Evolutionary conservation across 1,284 basidiomycete species (phyloP), one percentile per base, ranked within the genome.

Genomic region (Coniferiporia weirii): DNA sequence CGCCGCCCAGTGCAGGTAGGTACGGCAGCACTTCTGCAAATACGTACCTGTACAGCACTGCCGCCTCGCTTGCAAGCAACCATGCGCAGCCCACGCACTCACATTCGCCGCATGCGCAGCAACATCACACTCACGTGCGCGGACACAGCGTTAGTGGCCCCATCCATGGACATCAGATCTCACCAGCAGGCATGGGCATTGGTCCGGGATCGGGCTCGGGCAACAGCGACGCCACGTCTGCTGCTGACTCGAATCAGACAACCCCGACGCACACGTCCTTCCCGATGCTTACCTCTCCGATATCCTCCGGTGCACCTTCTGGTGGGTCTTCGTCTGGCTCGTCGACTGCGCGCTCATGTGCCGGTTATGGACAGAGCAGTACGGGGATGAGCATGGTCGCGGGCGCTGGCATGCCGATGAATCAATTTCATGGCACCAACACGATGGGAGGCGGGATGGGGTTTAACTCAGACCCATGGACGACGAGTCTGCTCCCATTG

Each of bases 401-500:
- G 4, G 52, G 52, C 20, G 52, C 22, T 40, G 38, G 38, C 19
- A 35, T 40, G 32, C 38, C 38, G 12, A 36, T 57, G 4, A 6
- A 27, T 4, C 47, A 51, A 10, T 10, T 2, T 17, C 48, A 52
- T 34, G 48, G 56, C 6, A 36, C 32, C 15, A 40, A 40, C 36
- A 35, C 34, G 32, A 35, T 32, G 19, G 56, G 48, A 45, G 32
- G 43, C 32, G 36, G 48, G 10, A 51, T 51, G 34, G 56, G 56
- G 13, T 43, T 49, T 20, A 46, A 43, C 15, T 43, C 32, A 35
- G 56, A 57, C 35, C 56, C 56, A 19, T 57, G 56, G 56, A 51
- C 56, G 47, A 57, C 48, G 3, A 57, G 49, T 32, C 50, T 57
- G 10, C 50, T 57, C 2, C 56, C 56, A n/a, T 61, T 66, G 49